Percentiles rank a stretch among this genome's conserved stretches.
Evolutionary conservation across 495 filamentous ascomycete species (phyloP).

Genomic region (Xylaria flabelliformis): DNA sequence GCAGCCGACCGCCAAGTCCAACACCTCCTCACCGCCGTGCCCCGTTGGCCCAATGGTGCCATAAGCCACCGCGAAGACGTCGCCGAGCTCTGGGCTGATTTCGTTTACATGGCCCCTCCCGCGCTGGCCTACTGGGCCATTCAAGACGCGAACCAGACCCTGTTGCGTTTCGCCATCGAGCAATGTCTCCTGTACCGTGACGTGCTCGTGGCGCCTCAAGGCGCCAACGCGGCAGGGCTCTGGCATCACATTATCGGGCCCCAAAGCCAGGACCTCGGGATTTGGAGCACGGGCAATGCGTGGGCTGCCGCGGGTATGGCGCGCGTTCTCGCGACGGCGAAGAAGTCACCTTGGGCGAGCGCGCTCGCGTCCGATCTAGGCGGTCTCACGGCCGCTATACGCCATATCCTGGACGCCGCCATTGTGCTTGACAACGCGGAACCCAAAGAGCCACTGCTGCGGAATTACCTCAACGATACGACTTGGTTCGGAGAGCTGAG

Average conservation of each 20-base stretch:
- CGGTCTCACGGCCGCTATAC: slow-evolving; percentile 46
- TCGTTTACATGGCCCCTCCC: slow-evolving; percentile 59
- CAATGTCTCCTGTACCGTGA: slow-evolving; percentile 54
- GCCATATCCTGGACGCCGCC: slow-evolving; percentile 56
- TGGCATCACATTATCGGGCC: slow-evolving; percentile 60
- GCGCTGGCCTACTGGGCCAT: slow-evolving; percentile 58
- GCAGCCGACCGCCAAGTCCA: slow-evolving; percentile 49
- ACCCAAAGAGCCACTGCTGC: slow-evolving; percentile 49
- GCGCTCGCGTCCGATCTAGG: slow-evolving; percentile 40
- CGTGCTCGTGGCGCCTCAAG: slow-evolving; percentile 42
- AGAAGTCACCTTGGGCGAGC: slow-evolving; percentile 41
- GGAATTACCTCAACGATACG: slow-evolving; percentile 58
- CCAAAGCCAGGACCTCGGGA: slow-evolving; percentile 48
- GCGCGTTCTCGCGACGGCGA: slow-evolving; percentile 55
- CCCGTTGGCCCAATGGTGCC: slow-evolving; percentile 55
- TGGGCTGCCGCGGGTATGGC: slow-evolving; percentile 60
- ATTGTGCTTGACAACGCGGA: slow-evolving; percentile 46
- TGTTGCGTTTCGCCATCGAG: slow-evolving; percentile 46
- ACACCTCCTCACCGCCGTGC: slow-evolving; percentile 51
- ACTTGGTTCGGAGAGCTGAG: slow-evolving; percentile 60
- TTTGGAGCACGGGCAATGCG: slow-evolving; percentile 60
- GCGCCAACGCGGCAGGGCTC: slow-evolving; percentile 36
- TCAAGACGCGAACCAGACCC: slow-evolving; percentile 39
- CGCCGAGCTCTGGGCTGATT: slow-evolving; percentile 59
- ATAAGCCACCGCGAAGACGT: slow-evolving; percentile 56